These are phyloP conservation scores for Nicotiana tomentosiformis DNA, from an alignment of 257 asterid species.

Conservation along the genomic window DNA sequence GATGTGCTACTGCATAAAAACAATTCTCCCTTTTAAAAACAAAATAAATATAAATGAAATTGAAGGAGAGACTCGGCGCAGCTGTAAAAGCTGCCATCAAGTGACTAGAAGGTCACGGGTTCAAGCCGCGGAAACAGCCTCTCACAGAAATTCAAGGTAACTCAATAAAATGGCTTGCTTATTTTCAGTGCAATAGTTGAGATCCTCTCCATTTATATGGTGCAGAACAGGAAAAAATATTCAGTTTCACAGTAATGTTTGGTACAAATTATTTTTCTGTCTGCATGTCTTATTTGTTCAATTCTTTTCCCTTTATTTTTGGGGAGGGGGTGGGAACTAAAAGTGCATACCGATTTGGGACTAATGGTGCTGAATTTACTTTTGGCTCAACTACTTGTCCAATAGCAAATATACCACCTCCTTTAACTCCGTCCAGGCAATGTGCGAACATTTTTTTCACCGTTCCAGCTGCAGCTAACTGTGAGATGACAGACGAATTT, in stretches of 20 bases:
- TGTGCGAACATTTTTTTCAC: slow-evolving; percentile 51
- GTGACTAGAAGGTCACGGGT: no score
- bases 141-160: no score
- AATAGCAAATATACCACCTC: slow-evolving; percentile 66
- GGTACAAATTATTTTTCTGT: background rate
- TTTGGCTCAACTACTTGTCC: slow-evolving; percentile 59
- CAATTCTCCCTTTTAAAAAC: background rate
- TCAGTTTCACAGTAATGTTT: background rate
- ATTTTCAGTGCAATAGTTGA: background rate
- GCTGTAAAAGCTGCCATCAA: no score
- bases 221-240: background rate
- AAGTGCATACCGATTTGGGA: slow-evolving; percentile 39
- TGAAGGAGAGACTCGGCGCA: no score
- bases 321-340: no score
- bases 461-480: slow-evolving; percentile 42
- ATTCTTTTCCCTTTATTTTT: no score
- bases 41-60: background rate
- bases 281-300: background rate
- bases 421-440: slow-evolving; percentile 48
- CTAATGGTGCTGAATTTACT: slow-evolving; percentile 35
- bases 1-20: background rate
- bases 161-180: background rate
- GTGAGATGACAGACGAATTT: slow-evolving; percentile 55
- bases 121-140: no score
- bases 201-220: background rate